A percentile compares a stretch with the other conserved stretches of the same genome.
Evolutionary conservation across 2,329 filamentous ascomycete species (phyloP).

Genomic region (Ophiostoma sp.): DNA sequence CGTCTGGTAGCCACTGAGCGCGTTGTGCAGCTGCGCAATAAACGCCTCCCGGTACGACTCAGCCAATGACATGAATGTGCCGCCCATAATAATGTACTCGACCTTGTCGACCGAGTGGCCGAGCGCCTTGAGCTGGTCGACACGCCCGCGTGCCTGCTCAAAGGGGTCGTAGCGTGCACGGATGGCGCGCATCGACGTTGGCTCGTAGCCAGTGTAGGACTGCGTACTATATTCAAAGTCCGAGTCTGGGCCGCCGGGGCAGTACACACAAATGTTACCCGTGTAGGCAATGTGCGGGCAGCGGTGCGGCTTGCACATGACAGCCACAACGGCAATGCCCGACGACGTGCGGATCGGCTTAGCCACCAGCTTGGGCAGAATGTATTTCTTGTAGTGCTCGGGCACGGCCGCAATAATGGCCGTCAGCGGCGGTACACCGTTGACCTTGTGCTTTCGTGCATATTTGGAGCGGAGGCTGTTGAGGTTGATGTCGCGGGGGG

Average conservation of each 20-base stretch:
- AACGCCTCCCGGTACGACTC: slow-evolving; percentile 89
- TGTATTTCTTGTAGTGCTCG: slow-evolving; percentile 99
- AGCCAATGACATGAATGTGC: slow-evolving; percentile 96
- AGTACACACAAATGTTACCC: slow-evolving; percentile 98
- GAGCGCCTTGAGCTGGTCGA: slow-evolving; percentile 93
- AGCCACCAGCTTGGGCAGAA: slow-evolving; percentile 90
- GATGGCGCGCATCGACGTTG: slow-evolving; percentile 97
- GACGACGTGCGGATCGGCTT: slow-evolving; percentile 79
- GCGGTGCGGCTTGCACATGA: slow-evolving; percentile 98
- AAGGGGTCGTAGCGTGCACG: slow-evolving; percentile 96
- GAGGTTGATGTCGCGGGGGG: slow-evolving; percentile 85
- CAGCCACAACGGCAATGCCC: slow-evolving; percentile 95
- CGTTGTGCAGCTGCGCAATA: slow-evolving; percentile 94
- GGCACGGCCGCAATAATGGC: slow-evolving; percentile 97
- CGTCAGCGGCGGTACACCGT: slow-evolving; percentile 84
- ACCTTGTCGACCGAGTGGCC: slow-evolving; percentile 99
- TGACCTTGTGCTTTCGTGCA: slow-evolving; percentile 88
- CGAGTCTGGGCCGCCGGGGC: slow-evolving; percentile 93
- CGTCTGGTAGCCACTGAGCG: slow-evolving; percentile 92
- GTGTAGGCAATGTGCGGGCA: slow-evolving; percentile 98
- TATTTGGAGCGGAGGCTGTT: slow-evolving; percentile 85
- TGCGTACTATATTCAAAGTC: slow-evolving; percentile 99
- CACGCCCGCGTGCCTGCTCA: slow-evolving; percentile 90
- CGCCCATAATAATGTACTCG: slow-evolving; percentile 99
- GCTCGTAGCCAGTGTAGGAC: slow-evolving; percentile 97